phyloP scores from a whole-genome alignment of 257 asterid species.

The Ilex asprella region DNA sequence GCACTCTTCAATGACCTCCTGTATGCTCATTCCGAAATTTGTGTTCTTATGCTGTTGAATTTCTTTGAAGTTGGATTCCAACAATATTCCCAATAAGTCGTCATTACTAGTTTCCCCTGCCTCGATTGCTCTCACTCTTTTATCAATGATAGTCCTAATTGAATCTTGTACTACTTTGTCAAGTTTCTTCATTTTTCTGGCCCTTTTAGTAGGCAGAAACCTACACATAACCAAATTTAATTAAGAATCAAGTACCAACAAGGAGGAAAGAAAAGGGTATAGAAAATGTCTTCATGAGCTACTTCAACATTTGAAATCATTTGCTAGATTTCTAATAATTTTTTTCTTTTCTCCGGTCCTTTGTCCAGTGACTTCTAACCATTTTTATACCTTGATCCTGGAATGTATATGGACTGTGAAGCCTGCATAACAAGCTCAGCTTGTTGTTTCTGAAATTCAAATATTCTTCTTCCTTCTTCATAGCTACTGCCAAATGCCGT shows the following conservation, averaged over 20 bases:
- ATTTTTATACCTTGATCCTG: conserved; percentile 32
- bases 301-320: neutral
- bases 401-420: conserved; percentile 23
- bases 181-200: conserved; percentile 34
- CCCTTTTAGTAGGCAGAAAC: conserved; percentile 39
- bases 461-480: conserved; percentile 38
- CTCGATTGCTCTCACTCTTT: conserved; percentile 30
- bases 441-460: conserved; percentile 38
- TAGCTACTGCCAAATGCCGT: conserved; percentile 60
- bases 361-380: too few species aligned
- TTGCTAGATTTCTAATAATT: neutral
- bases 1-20: conserved; percentile 43
- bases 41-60: conserved; percentile 22
- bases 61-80: conserved; percentile 31
- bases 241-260: too few species aligned
- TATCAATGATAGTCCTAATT: conserved; percentile 26
- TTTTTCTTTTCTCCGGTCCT: too few species aligned
- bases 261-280: too few species aligned
- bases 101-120: conserved; percentile 27
- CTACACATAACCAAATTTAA: conserved; percentile 9
- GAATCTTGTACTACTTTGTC: conserved; percentile 27
- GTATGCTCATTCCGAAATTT: conserved; percentile 18
- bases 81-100: conserved; percentile 29
- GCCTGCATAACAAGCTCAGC: conserved; percentile 16
- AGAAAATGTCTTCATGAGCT: neutral